Percentiles rank a stretch among this genome's conserved stretches.
These are phyloP conservation scores for Eimeria acervulina DNA, from an alignment of 169 alveolate genomes.

Conservation along the genomic window DNA sequence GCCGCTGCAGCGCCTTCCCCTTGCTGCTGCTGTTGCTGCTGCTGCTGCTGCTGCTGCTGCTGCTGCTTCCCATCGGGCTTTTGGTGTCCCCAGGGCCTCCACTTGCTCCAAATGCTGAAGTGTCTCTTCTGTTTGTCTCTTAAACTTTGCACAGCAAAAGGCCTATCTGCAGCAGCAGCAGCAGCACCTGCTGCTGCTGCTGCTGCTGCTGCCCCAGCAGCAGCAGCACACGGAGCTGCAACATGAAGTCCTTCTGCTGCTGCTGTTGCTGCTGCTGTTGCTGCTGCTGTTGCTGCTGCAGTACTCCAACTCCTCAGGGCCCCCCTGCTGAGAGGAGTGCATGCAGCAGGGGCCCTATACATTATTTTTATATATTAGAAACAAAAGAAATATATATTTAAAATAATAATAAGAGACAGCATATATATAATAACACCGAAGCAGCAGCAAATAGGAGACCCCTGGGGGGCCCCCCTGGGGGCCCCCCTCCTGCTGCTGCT, in stretches of 20 bases:
- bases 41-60: conserved; percentile 36
- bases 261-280: conserved; percentile 11
- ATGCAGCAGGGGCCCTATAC: background rate
- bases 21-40: conserved; percentile 21
- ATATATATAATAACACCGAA: too few species aligned
- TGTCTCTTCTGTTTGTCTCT: background rate
- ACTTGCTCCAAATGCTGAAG: background rate
- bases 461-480: too few species aligned
- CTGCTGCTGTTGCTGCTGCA: conserved; percentile 19
- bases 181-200: too few species aligned
- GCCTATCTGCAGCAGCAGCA: too few species aligned
- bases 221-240: too few species aligned
- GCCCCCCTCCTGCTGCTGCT: too few species aligned
- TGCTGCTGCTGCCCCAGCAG: too few species aligned
- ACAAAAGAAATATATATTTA: too few species aligned
- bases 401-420: background rate
- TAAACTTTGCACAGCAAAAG: background rate
- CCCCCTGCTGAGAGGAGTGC: background rate
- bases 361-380: background rate
- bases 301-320: background rate
- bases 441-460: too few species aligned
- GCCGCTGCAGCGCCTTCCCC: background rate
- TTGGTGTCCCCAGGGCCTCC: background rate
- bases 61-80: background rate
- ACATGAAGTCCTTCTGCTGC: too few species aligned